Evolutionary conservation across 2,329 filamentous ascomycete species (phyloP), one percentile per base, ranked within the genome.

Genomic region (Xylariaceae sp.): DNA sequence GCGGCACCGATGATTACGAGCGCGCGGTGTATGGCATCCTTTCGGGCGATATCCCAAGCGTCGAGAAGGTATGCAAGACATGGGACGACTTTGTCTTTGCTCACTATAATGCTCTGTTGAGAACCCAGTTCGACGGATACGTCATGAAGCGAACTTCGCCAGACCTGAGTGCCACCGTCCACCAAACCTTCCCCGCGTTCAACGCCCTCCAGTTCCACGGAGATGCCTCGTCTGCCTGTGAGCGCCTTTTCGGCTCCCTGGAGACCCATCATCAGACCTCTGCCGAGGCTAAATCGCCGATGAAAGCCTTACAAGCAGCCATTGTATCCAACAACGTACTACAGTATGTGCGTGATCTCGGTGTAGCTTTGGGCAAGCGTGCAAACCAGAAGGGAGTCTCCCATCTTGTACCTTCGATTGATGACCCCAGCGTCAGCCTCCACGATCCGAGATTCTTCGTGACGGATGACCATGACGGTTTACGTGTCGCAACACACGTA

Each of bases 41-140:
- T n/a, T 88, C 89, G 48, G 94, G 94, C 53, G 91, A 97, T 69
- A 82, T 92, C 53, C 77, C 83, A 44, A 89, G 88, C 55, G 90
- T 95, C 9, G 86, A 90, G 69, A 84, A 84, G 64, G 85, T 93
- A 45, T 92, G 90, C 71, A 80, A 83, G 54, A 85, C 82, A 18
- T 95, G 92, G 88, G 90, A 96, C 66, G 93, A 97, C 69, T 85
- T 88, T 67, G 80, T 97, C 15, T 96, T 94, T 73, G 87, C 88
- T 41, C 86, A 92, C 71, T 94, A 94, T 77, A 97, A 95, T 69
- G 87, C 89, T n/a, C 78, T 93, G 4, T 75, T 97, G 8, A 83
- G 92, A 56, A 84, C 86, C 2, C 88, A 93, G 67, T 93, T 96
- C 71, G 89, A 93, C 66, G 77, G 78, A 2, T 95, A 88, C 69